phyloP scores from a whole-genome alignment of 768 basidiomycete species.

The Leccinum variicolor region DNA sequence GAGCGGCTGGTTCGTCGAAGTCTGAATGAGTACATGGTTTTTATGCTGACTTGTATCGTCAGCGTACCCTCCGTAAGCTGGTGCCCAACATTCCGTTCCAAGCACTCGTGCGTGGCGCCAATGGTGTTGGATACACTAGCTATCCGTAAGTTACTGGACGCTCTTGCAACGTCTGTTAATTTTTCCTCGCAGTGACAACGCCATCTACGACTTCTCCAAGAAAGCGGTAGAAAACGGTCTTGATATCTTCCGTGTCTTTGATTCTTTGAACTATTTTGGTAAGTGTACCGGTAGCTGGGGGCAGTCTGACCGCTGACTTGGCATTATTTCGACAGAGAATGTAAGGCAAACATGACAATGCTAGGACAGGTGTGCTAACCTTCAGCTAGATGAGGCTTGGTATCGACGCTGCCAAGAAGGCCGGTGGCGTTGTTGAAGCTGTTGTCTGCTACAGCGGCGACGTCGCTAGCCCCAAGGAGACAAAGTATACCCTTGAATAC shows the following conservation, averaged over 20 bases:
- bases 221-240: conserved; percentile 99
- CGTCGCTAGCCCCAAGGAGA: conserved; percentile 90
- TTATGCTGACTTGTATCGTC: conserved; percentile 10
- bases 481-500: conserved; percentile 96
- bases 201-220: conserved; percentile 99
- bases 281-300: conserved; percentile 24
- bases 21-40: not conserved
- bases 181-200: conserved; percentile 70
- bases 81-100: conserved; percentile 99
- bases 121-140: conserved; percentile 98
- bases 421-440: conserved; percentile 96
- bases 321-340: conserved; percentile 51
- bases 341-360: conserved; percentile 36
- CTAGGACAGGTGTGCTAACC: conserved; percentile 10
- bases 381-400: conserved; percentile 83
- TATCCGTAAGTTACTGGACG: conserved; percentile 69
- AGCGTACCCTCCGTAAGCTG: conserved; percentile 90
- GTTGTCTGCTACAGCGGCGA: conserved; percentile 99
- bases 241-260: conserved; percentile 99
- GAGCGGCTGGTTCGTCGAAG: conserved; percentile 73
- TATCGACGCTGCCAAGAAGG: conserved; percentile 99
- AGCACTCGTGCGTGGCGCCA: conserved; percentile 97
- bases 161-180: conserved; percentile 3
- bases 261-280: conserved; percentile 99
- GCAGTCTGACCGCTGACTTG: conserved; percentile 1